Percentiles rank a stretch among this genome's conserved stretches.
phyloP scores from a whole-genome alignment of 108 stramenopile genomes.

The Aurantiochytrium sp. region DNA sequence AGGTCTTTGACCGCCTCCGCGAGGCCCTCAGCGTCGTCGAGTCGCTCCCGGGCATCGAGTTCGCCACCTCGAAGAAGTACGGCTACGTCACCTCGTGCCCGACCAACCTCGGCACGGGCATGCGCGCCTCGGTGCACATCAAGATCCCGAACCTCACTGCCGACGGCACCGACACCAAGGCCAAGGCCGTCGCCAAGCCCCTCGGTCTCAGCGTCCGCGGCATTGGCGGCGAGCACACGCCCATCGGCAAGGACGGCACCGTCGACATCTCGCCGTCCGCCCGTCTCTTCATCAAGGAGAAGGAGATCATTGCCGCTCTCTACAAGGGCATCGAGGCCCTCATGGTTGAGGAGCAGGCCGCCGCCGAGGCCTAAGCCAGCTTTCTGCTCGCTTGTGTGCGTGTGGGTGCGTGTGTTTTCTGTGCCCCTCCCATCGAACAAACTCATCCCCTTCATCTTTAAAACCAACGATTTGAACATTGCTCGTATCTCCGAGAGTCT shows the following conservation, averaged over 20 bases:
- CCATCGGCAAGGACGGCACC: slow-evolving; percentile 62
- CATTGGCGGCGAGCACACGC: slow-evolving; percentile 66
- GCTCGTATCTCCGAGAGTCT: no score
- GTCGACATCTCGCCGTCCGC: slow-evolving; percentile 63
- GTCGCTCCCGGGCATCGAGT: slow-evolving; percentile 54
- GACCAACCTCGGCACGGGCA: slow-evolving; percentile 71
- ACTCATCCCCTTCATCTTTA: no score
- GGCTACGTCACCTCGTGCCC: slow-evolving; percentile 71
- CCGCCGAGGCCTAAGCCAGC: slow-evolving; percentile 25
- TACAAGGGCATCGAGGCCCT: slow-evolving; percentile 56
- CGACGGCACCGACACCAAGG: slow-evolving; percentile 61
- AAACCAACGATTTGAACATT: no score
- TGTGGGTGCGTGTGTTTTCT: no score
- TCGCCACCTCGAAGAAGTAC: slow-evolving; percentile 50
- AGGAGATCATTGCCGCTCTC: slow-evolving; percentile 56
- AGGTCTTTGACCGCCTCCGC: slow-evolving; percentile 57
- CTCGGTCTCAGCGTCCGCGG: slow-evolving; percentile 64
- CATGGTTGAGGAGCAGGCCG: slow-evolving; percentile 50
- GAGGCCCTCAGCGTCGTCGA: slow-evolving; percentile 51
- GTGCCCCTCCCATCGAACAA: no score
- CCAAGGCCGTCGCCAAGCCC: slow-evolving; percentile 62
- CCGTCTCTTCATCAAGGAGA: slow-evolving; percentile 62
- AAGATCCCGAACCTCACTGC: slow-evolving; percentile 66
- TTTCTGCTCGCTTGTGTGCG: no score
- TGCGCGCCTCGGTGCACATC: slow-evolving; percentile 69